Evolutionary conservation across 768 basidiomycete species (phyloP).

Genomic region (Tylopilus sp.): DNA sequence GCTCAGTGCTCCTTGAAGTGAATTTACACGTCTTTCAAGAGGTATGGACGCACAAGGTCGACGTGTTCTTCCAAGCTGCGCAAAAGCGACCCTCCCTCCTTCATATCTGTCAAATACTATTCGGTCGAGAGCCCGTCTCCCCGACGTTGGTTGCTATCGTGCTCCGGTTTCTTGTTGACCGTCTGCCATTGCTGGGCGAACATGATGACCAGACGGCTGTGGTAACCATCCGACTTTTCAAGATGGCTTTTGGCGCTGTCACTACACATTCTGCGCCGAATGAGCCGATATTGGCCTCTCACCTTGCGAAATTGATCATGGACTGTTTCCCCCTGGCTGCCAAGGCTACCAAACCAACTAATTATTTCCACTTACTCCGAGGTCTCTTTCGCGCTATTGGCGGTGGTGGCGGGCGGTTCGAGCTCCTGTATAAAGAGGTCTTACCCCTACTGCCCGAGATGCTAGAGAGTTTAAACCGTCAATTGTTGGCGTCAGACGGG

Average conservation of each 20-base stretch:
- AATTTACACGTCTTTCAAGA: constrained; percentile 93
- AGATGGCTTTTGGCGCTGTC: constrained; percentile 91
- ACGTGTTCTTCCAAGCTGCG: constrained; percentile 81
- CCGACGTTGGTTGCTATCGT: constrained; percentile 86
- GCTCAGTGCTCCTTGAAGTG: constrained; percentile 71
- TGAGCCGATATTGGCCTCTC: constrained; percentile 90
- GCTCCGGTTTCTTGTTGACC: constrained; percentile 78
- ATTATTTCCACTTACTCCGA: constrained; percentile 90
- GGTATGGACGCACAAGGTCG: constrained; percentile 92
- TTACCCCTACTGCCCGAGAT: constrained; percentile 95
- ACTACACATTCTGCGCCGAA: constrained; percentile 67
- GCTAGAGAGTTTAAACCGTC: constrained; percentile 90
- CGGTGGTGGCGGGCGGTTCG: constrained; percentile 89
- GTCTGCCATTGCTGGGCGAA: constrained; percentile 80
- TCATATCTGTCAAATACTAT: constrained; percentile 80
- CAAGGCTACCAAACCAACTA: constrained; percentile 84
- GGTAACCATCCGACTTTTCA: constrained; percentile 87
- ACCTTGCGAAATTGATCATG: constrained; percentile 91
- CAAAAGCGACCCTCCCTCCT: constrained; percentile 76
- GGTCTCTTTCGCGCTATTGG: constrained; percentile 92
- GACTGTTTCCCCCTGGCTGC: constrained; percentile 93
- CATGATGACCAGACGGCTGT: constrained; percentile 78
- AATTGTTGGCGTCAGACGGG: constrained; percentile 83
- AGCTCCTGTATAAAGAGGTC: constrained; percentile 93
- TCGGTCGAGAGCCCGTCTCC: constrained; percentile 72